A percentile compares a stretch with the other conserved stretches of the same genome.
Evolutionary conservation across 768 basidiomycete species (phyloP).

Genomic region (Butyriboletus loyo): DNA sequence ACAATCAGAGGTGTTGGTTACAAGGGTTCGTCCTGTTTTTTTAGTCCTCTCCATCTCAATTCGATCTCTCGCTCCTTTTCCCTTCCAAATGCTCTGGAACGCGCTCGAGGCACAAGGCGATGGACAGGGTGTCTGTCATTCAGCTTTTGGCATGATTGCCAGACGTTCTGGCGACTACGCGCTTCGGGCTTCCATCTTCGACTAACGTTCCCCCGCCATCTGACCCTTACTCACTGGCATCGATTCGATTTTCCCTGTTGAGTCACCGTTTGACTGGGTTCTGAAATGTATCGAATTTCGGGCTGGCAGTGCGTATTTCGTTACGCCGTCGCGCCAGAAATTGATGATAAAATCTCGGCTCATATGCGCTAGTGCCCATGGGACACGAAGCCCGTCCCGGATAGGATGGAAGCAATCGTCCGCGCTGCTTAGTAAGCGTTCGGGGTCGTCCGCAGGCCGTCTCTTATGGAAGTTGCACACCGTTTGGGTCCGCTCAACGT

Average conservation of each 20-base stretch:
- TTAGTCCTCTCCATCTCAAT: not conserved
- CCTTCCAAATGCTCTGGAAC: not conserved
- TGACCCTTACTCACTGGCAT: not conserved
- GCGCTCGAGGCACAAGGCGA: not conserved
- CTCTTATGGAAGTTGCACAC: not conserved
- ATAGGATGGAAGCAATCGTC: constrained; percentile 4
- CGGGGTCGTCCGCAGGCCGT: not conserved
- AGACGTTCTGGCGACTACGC: not conserved
- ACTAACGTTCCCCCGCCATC: not conserved
- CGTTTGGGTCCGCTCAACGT: constrained; percentile 19
- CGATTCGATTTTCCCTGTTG: not conserved
- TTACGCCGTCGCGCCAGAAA: not conserved
- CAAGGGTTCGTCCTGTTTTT: not conserved
- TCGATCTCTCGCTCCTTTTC: not conserved
- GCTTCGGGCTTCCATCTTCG: constrained; percentile 10
- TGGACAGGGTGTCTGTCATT: not conserved
- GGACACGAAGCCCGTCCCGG: not conserved
- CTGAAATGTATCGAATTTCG: constrained; percentile 6
- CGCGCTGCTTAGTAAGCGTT: constrained; percentile 11
- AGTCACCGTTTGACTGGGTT: not conserved
- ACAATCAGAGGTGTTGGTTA: not conserved
- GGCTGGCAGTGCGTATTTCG: not conserved
- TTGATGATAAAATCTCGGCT: constrained; percentile 1
- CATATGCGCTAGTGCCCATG: not conserved
- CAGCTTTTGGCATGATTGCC: not conserved